A percentile compares a stretch with the other conserved stretches of the same genome.
phyloP scores from a whole-genome alignment of 148 eudicot genomes.

The Nyssa sinensis region DNA sequence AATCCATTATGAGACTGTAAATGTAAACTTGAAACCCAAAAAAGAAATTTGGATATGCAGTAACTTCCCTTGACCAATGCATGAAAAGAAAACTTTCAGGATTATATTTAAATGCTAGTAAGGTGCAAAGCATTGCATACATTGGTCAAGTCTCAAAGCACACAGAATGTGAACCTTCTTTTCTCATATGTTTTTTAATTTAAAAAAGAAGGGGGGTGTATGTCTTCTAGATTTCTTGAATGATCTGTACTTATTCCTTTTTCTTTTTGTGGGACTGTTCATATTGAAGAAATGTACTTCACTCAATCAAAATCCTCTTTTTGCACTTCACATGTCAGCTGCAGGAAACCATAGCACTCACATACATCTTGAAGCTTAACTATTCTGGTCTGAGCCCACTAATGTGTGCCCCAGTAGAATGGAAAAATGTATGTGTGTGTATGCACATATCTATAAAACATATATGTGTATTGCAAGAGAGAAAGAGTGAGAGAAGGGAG shows the following conservation, averaged over 20 bases:
- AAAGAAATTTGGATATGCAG: neutral
- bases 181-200: too few relatives aligned
- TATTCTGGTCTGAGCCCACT: neutral
- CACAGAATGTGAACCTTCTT: neutral
- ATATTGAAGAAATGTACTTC: neutral
- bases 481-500: neutral
- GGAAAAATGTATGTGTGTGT: neutral
- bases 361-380: neutral
- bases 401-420: neutral
- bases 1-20: constrained; percentile 5
- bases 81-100: constrained; percentile 1
- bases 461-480: too few relatives aligned
- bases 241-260: too few relatives aligned
- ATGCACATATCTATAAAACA: too few relatives aligned
- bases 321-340: too few relatives aligned
- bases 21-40: neutral
- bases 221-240: too few relatives aligned
- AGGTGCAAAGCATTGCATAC: neutral
- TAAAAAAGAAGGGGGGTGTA: too few relatives aligned
- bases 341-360: neutral
- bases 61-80: neutral
- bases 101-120: neutral
- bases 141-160: constrained; percentile 2
- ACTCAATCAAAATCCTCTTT: too few relatives aligned
- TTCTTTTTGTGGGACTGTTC: too few relatives aligned